phyloP scores from a whole-genome alignment of 1,284 basidiomycete species.

The Rhodotorula sp. region DNA sequence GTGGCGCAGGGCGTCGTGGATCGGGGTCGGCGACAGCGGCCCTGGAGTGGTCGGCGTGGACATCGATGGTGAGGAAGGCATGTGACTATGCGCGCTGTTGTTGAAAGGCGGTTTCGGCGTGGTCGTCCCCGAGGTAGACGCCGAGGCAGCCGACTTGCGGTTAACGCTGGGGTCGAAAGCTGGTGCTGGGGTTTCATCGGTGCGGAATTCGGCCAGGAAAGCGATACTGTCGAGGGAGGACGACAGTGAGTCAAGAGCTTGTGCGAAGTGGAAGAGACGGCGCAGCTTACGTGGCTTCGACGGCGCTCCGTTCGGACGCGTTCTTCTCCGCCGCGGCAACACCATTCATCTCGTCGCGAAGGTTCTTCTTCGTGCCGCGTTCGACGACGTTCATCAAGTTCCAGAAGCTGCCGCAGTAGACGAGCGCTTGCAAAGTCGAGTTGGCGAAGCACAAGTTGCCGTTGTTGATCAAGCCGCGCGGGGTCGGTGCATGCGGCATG shows the following conservation, averaged over 20 bases:
- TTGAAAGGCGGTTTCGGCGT: conserved; percentile 2
- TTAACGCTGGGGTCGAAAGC: conserved; percentile 20
- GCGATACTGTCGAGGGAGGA: conserved; percentile 53
- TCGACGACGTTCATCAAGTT: conserved; percentile 73
- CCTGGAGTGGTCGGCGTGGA: background rate
- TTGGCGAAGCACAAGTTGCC: conserved; percentile 99
- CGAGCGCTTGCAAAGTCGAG: conserved; percentile 82
- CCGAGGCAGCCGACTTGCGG: conserved; percentile 3
- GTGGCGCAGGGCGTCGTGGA: conserved; percentile 85
- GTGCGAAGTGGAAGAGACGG: no score
- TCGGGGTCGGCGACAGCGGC: conserved; percentile 20
- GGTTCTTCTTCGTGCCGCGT: conserved; percentile 54
- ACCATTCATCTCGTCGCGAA: conserved; percentile 47
- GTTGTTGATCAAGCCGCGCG: conserved; percentile 81
- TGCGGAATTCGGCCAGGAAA: conserved; percentile 75
- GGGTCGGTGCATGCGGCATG: conserved; percentile 22
- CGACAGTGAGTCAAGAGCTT: background rate
- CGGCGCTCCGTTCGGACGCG: conserved; percentile 61
- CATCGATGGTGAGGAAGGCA: background rate
- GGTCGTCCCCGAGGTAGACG: background rate
- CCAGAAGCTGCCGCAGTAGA: conserved; percentile 85
- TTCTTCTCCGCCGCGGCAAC: conserved; percentile 60
- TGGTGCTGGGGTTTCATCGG: conserved; percentile 6
- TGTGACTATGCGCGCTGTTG: conserved; percentile 1
- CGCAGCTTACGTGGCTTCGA: conserved; percentile 66